Evolutionary conservation across 1,284 basidiomycete species (phyloP).

Genomic region (Austroboletus sp.): DNA sequence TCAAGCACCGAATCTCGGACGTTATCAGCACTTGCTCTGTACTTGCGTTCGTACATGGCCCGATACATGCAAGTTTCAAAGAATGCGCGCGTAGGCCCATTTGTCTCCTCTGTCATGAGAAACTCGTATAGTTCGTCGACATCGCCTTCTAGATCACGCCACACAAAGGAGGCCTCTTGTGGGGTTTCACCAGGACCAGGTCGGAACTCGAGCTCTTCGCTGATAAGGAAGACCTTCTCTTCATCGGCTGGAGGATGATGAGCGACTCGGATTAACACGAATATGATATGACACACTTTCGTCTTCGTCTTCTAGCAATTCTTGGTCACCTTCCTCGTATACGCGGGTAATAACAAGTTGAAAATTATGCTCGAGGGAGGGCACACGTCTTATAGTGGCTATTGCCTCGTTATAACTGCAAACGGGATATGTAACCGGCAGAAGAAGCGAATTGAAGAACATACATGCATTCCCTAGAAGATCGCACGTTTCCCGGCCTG

Average conservation of each 20-base stretch:
- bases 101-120: conserved; percentile 65
- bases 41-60: conserved; percentile 91
- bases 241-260: conserved; percentile 61
- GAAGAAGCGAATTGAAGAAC: conserved; percentile 30
- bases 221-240: conserved; percentile 87
- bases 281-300: conserved; percentile 62
- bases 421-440: conserved; percentile 6
- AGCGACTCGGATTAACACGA: not conserved
- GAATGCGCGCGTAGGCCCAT: conserved; percentile 75
- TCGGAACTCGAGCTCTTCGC: conserved; percentile 80
- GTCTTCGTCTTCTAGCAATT: conserved; percentile 88
- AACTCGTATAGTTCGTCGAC: conserved; percentile 79
- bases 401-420: conserved; percentile 91
- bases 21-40: conserved; percentile 64
- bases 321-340: conserved; percentile 92
- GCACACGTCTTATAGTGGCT: conserved; percentile 83
- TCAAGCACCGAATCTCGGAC: conserved; percentile 64
- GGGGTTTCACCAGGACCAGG: conserved; percentile 67
- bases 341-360: conserved; percentile 94
- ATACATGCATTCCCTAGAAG: conserved; percentile 94
- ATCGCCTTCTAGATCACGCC: conserved; percentile 84
- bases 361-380: conserved; percentile 82
- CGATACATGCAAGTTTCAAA: conserved; percentile 92
- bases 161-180: conserved; percentile 77
- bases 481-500: conserved; percentile 84